Base-by-base conservation (phyloP, 2,329 filamentous ascomycete genomes). In the Stagonosporopsis rhizophila region DNA sequence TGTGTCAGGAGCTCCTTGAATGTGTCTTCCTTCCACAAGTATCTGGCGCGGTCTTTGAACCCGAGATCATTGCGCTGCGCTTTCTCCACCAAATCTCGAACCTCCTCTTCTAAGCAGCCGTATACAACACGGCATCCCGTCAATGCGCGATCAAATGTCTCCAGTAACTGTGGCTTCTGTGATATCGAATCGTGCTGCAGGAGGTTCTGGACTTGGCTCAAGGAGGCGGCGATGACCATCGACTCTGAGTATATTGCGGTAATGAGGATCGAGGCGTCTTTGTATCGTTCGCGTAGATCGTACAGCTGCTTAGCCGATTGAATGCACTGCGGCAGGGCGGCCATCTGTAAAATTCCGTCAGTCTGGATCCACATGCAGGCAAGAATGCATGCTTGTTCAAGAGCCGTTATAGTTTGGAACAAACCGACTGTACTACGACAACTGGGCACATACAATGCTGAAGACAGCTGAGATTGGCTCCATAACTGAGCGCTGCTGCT, bases 1-100 rank as follows among this genome's bases (percentile, higher is more conserved):
- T 75, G 72, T 20, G 65, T 66, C 42, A 75, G 53, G 30, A 74
- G 57, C 37, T 75, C 70, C 44, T 69, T 72, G 56, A 75, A 75
- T 6, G 65, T 70, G 9, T 69, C 72, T 44, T 75, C 71, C 34
- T 71, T 73, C 65, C 63, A 72, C 20, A 71, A 44, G 37, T 67
- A 72, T 23, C 61, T 72, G n/a, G 64, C 66, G 22, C 64, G 44
- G 42, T 71, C 68, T 27, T 59, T 67, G 56, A 65, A 66, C 15
- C 49, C 63, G 23, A 69, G 51, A 12, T 67, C 63, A 19, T 70
- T 62, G 2, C 56, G 56, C 15, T 66, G 53, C 11, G 66, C 60
- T 27, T 69, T 67, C 3, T 52, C 38, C 4, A 51, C 56, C 22
- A 75, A 51, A 23, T 69, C 61, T 2, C 62, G 61, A 6, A 75